Evolutionary conservation across 2,329 filamentous ascomycete species (phyloP).

Genomic region (Aspergillus versicolor): DNA sequence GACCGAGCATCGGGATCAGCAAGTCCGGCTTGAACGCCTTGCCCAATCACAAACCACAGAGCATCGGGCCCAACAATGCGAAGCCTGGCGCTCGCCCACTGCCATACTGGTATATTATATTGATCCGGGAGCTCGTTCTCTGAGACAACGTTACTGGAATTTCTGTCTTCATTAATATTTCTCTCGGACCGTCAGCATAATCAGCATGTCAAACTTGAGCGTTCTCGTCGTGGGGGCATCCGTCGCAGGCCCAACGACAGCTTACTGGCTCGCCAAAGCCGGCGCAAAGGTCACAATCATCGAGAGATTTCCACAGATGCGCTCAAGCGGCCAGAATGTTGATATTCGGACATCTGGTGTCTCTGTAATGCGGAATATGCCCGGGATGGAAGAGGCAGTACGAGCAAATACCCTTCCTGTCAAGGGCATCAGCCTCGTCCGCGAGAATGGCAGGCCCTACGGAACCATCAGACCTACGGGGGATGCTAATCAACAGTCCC

Average conservation of each 20-base stretch:
- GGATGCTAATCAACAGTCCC: not conserved
- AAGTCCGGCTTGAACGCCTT: too few species aligned
- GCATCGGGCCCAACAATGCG: too few species aligned
- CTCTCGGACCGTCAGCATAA: too few species aligned
- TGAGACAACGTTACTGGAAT: too few species aligned
- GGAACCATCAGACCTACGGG: not conserved
- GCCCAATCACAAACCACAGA: too few species aligned
- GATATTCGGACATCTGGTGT: not conserved
- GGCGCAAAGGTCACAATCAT: conserved; percentile 1
- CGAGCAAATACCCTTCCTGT: not conserved
- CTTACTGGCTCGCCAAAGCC: conserved; percentile 2
- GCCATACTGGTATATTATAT: too few species aligned
- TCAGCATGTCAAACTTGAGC: not conserved
- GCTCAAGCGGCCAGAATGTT: not conserved
- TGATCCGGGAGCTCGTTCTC: too few species aligned
- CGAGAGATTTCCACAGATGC: not conserved
- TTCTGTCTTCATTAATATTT: too few species aligned
- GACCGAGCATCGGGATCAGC: too few species aligned
- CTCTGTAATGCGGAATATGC: not conserved
- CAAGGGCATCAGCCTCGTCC: not conserved
- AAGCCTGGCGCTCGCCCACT: too few species aligned
- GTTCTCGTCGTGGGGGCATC: not conserved
- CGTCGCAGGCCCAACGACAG: not conserved
- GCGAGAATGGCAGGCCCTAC: not conserved
- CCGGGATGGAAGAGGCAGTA: not conserved